These are phyloP conservation scores for Tausonia pullulans DNA, from an alignment of 1,284 basidiomycete species.

Conservation along the genomic window DNA sequence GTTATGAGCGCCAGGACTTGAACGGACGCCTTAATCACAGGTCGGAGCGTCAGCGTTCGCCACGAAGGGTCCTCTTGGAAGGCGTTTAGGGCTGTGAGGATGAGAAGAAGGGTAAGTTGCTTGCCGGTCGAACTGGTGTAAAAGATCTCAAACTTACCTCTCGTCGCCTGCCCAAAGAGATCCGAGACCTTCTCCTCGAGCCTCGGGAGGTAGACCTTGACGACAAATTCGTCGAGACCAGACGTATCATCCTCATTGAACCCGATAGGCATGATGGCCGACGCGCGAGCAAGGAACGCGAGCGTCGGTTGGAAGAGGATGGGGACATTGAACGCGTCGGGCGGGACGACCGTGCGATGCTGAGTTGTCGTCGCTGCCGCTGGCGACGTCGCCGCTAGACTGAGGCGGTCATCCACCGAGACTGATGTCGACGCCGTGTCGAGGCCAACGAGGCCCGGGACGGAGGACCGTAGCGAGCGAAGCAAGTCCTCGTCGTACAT, in stretches of 20 bases:
- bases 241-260: conserved; percentile 7
- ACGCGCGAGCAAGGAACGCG: conserved; percentile 61
- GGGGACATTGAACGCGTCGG: conserved; percentile 90
- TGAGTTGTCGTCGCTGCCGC: conserved; percentile 38
- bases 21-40: conserved; percentile 62
- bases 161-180: conserved; percentile 75
- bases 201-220: conserved; percentile 85
- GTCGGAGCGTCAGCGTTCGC: conserved; percentile 49
- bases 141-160: conserved; percentile 41
- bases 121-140: not conserved
- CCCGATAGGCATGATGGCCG: conserved; percentile 54
- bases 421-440: conserved; percentile 41
- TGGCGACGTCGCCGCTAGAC: conserved; percentile 33
- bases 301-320: conserved; percentile 89
- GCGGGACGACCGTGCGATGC: conserved; percentile 74
- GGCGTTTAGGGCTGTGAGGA: conserved; percentile 55
- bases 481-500: conserved; percentile 76
- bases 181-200: conserved; percentile 86
- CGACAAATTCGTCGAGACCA: conserved; percentile 79
- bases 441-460: conserved; percentile 69
- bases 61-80: conserved; percentile 67
- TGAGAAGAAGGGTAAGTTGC: not conserved
- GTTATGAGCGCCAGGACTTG: conserved; percentile 84
- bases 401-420: conserved; percentile 9
- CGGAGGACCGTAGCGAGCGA: conserved; percentile 71